phyloP scores from a whole-genome alignment of 176 grass and related monocot species.

The Musa schizocarpa region DNA sequence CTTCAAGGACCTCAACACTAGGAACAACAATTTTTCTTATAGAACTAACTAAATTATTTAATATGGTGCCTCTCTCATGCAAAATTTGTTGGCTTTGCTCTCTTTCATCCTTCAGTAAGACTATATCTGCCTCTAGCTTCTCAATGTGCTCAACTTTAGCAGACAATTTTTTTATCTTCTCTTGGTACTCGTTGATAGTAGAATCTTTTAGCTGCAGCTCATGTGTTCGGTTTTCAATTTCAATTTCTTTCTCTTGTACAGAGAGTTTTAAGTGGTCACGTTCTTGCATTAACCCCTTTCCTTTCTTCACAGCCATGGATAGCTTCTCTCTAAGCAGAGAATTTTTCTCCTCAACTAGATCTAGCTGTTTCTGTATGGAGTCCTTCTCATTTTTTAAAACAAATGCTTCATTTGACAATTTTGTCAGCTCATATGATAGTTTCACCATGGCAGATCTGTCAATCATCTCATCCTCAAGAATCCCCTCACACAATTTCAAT shows the following conservation, averaged over 20 bases:
- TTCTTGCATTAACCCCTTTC: slow-evolving; percentile 90
- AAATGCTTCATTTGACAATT: slow-evolving; percentile 35
- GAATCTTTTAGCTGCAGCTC: slow-evolving; percentile 18
- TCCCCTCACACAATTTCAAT: slow-evolving; percentile 47
- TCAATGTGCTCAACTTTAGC: slow-evolving; percentile 22
- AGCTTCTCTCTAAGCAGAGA: slow-evolving; percentile 87
- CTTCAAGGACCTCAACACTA: slow-evolving; percentile 38
- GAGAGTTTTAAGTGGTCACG: slow-evolving; percentile 75
- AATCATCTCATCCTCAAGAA: slow-evolving; percentile 70
- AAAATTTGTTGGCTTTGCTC: slow-evolving; percentile 40
- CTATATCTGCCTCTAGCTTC: slow-evolving; percentile 40
- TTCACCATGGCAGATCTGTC: slow-evolving; percentile 37
- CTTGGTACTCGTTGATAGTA: slow-evolving; percentile 7
- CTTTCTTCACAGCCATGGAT: slow-evolving; percentile 97
- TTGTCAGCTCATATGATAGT: slow-evolving; percentile 40
- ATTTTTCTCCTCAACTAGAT: slow-evolving; percentile 69
- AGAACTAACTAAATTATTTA: slow-evolving; percentile 40
- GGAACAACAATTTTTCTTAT: slow-evolving; percentile 50
- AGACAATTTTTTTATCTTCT: slow-evolving; percentile 16
- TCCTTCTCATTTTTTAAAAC: slow-evolving; percentile 68
- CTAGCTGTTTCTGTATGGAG: slow-evolving; percentile 65
- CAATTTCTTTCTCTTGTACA: slow-evolving; percentile 39
- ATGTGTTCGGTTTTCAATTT: slow-evolving; percentile 36
- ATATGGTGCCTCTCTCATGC: slow-evolving; percentile 41
- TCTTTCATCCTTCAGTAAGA: slow-evolving; percentile 44